A percentile compares a stretch with the other conserved stretches of the same genome.
These are phyloP conservation scores for Hypoxylon rubiginosum DNA, from an alignment of 2,329 filamentous ascomycete genomes.

Conservation along the genomic window DNA sequence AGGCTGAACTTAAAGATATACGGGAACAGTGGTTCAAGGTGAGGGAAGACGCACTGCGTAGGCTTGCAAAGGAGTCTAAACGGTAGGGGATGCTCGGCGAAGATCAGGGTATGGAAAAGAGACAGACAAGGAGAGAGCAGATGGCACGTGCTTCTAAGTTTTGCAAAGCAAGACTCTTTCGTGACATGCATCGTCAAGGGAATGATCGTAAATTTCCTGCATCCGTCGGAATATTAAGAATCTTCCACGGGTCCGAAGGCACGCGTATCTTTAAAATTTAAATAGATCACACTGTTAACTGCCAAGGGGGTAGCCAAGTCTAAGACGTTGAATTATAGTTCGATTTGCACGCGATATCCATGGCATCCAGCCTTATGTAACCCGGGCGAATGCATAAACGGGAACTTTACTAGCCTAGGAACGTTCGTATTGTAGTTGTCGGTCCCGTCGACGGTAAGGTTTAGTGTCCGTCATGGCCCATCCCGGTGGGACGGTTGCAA, in stretches of 20 bases:
- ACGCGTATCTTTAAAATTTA: neutral
- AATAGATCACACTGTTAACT: slow-evolving; percentile 9
- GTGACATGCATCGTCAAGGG: too few species aligned
- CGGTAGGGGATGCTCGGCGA: neutral
- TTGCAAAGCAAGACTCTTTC: neutral
- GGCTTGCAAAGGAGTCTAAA: slow-evolving; percentile 8
- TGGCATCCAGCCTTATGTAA: slow-evolving; percentile 3
- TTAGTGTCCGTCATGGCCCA: slow-evolving; percentile 1
- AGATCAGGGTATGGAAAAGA: neutral
- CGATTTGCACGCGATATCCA: neutral
- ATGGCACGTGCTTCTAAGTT: neutral
- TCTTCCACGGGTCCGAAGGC: neutral
- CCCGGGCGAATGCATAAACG: slow-evolving; percentile 21
- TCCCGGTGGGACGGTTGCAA: neutral
- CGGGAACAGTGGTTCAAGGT: slow-evolving; percentile 8
- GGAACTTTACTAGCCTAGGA: slow-evolving; percentile 7
- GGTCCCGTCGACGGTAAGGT: slow-evolving; percentile 4
- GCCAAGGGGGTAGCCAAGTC: neutral
- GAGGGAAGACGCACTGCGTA: slow-evolving; percentile 13
- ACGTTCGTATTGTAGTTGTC: slow-evolving; percentile 10
- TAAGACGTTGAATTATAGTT: slow-evolving; percentile 21
- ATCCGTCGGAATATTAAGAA: neutral
- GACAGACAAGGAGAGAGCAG: neutral
- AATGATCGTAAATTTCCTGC: neutral
- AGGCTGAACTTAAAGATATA: neutral